Percentiles rank a stretch among this genome's conserved stretches.
Evolutionary conservation across 2,329 filamentous ascomycete species (phyloP).

Genomic region (Colletotrichum gloeosporioides): DNA sequence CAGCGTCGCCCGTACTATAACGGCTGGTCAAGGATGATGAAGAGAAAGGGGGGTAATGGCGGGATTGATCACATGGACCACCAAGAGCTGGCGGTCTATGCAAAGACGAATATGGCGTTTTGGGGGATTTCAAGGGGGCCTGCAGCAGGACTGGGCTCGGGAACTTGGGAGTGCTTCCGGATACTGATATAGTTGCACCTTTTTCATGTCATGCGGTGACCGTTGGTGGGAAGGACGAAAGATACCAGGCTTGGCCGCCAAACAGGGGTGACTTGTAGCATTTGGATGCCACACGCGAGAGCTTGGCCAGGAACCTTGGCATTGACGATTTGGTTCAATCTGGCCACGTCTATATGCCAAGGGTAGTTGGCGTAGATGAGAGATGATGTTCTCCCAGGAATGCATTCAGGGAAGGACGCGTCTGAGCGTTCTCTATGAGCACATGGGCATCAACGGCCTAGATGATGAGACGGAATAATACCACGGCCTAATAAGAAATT

Average conservation of each 20-base stretch:
- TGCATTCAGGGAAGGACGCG: not conserved
- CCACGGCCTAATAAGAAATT: not conserved
- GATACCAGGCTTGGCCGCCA: conserved; percentile 2
- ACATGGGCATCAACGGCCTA: not conserved
- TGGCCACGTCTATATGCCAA: not conserved
- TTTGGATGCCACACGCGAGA: not conserved
- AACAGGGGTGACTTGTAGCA: not conserved
- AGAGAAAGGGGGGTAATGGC: not conserved
- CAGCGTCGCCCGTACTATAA: conserved; percentile 6
- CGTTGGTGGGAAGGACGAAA: not conserved
- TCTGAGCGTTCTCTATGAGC: not conserved
- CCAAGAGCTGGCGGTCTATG: conserved; percentile 8
- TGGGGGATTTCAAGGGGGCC: not conserved
- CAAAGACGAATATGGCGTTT: conserved; percentile 9
- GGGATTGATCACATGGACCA: not conserved
- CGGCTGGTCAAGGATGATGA: not conserved
- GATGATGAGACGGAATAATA: conserved; percentile 9
- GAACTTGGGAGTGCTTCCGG: conserved; percentile 1
- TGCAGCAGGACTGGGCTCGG: conserved; percentile 13
- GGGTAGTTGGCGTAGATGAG: not conserved
- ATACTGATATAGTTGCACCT: not conserved
- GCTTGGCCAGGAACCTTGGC: not conserved
- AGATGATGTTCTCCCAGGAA: not conserved
- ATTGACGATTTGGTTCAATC: not conserved
- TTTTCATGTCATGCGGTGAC: not conserved